These are phyloP conservation scores for Aspergillus incahuasiensis DNA, from an alignment of 495 filamentous ascomycete species.

Conservation along the genomic window DNA sequence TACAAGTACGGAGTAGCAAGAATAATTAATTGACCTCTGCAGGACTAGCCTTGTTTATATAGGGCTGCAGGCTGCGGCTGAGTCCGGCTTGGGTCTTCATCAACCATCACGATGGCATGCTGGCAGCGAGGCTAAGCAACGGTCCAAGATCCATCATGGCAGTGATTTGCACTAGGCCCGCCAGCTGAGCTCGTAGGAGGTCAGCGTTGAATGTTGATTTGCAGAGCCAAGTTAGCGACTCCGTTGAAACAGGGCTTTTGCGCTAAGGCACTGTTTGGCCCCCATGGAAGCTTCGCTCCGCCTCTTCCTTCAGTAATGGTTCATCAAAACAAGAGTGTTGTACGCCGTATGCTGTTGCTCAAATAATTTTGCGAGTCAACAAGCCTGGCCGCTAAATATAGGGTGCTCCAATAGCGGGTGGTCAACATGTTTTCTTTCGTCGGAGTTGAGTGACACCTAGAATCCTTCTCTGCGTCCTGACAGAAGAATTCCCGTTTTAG, in stretches of 20 bases:
- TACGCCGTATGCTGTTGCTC: neutral
- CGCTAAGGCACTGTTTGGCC: neutral
- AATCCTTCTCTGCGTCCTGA: too few species aligned
- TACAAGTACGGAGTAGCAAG: neutral
- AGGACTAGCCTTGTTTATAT: neutral
- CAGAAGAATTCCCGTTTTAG: too few species aligned
- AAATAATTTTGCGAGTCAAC: too few species aligned
- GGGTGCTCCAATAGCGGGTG: neutral
- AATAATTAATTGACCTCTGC: neutral
- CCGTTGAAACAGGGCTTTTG: neutral
- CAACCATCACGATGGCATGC: neutral
- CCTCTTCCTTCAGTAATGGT: neutral
- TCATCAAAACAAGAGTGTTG: too few species aligned
- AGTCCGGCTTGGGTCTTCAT: neutral
- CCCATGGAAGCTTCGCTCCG: conserved; percentile 1
- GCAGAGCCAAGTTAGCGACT: neutral
- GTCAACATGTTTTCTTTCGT: neutral
- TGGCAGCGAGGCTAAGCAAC: neutral
- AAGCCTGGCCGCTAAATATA: neutral
- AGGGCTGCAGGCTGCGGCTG: neutral
- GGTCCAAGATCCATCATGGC: neutral
- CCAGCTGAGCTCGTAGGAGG: neutral
- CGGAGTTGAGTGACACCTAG: too few species aligned
- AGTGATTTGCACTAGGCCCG: neutral
- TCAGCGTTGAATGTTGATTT: neutral